Base-by-base conservation (phyloP, 139 green algal genomes). In the Chlorella sp. region DNA sequence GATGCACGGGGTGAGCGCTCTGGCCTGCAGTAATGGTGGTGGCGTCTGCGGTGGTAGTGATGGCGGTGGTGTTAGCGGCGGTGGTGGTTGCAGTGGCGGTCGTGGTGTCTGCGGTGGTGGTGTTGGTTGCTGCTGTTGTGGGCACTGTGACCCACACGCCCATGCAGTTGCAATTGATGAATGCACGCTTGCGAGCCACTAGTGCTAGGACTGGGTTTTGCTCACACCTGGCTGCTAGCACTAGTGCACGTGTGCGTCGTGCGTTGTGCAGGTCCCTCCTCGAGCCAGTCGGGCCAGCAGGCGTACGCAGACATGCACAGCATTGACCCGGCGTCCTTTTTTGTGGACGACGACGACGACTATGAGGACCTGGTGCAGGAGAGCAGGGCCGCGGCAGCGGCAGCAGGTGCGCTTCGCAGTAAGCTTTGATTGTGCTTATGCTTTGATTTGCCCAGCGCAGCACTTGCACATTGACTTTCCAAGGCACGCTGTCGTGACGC, bases 261-360 rank as follows among this genome's bases (percentile, higher is more conserved):
- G 33, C 59, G 62, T 30, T 60, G 35, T 30, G 4, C 36, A 30
- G 24, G 50, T 30, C 51, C 60, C 14, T 42, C 4, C 24, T 42
- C 31, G 34, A 32, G 32, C 26, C 34, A 74, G 35, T 61, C 49
- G 20, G 35, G 42, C 33, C 60, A 26, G 2, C 55, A 42, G 5
- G 35, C 17, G 6, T 35, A 62, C 49, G 64, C 72, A 34, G 26
- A 32, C 31, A 22, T n/a, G n/a, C n/a, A n/a, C n/a, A n/a, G n/a
- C 14, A 17, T 81, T 10, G 76, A 81, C 35, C 64, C 64, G 3
- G 72, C 76, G 35, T 50, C 76, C 26, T 74, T 77, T 51, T 81
- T 77, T 30, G 33, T 70, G 1, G 70, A 77, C 30, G 76, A 77
- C 14, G 76, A 77, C 31, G 76, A 77, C 5, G 42, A 55, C 42